These are phyloP conservation scores for Hydrangea macrophylla DNA, from an alignment of 148 eudicot genomes.

Conservation along the genomic window DNA sequence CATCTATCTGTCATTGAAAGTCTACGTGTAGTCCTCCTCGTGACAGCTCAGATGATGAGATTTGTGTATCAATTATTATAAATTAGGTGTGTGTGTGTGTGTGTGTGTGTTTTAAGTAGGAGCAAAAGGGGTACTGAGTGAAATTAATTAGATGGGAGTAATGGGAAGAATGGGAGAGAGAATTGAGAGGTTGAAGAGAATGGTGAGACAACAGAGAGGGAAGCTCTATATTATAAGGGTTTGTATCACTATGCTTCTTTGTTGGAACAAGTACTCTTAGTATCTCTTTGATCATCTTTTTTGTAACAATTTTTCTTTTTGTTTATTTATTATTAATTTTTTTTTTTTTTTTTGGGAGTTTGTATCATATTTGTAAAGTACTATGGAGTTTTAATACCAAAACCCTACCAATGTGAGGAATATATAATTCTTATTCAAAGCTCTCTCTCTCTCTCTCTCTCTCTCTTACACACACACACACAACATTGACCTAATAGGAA, in stretches of 20 bases:
- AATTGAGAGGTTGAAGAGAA: constrained; percentile 41
- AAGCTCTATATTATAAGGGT: constrained; percentile 49
- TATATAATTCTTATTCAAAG: background rate
- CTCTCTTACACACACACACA: constrained; percentile 1
- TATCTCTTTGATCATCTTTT: background rate
- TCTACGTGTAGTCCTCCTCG: background rate
- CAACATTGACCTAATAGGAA: background rate
- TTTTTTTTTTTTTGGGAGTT: too few relatives aligned
- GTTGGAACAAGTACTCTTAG: constrained; percentile 31
- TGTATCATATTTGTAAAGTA: constrained; percentile 4
- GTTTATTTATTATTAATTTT: background rate
- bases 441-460: constrained; percentile 1
- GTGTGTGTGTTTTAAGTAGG: too few relatives aligned
- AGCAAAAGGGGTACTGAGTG: background rate
- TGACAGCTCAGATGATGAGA: background rate
- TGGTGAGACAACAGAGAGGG: constrained; percentile 40
- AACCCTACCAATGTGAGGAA: background rate
- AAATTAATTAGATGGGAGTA: background rate
- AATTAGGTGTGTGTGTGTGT: too few relatives aligned
- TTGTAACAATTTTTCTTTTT: background rate
- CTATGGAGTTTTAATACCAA: background rate
- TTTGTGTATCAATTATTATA: background rate
- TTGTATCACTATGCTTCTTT: constrained; percentile 50
- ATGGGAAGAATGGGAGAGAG: constrained; percentile 34
- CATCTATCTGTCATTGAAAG: background rate